Evolutionary conservation across 495 filamentous ascomycete genomes (phyloP), one percentile per base, ranked within the genome.

Genomic region (Trichoderma virens): DNA sequence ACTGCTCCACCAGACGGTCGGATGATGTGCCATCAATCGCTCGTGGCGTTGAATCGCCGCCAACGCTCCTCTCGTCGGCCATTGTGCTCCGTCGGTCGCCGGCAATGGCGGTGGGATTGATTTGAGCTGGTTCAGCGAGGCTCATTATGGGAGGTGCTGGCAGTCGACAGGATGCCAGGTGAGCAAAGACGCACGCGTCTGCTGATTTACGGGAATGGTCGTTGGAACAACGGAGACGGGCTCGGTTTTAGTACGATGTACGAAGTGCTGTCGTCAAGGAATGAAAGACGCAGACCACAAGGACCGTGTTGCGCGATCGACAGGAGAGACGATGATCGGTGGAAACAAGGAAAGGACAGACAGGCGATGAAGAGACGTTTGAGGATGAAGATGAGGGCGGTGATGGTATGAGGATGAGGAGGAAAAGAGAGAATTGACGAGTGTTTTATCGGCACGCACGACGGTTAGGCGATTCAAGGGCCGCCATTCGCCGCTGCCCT

Each of bases 41-140:
- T 20, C 77, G 72, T 28, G 76, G 73, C 51, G 73, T 75, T 35
- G 74, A 69, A 65, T 75, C 71, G 64, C 71, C 74, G 51, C 51
- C 51, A 1, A 67, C 70, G 16, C 59, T 67, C 13, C 67, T 67
- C n/a, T 74, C 71, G 34, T 74, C 72, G 59, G 73, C 66, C 66
- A 74, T 65, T 8, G 61, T 62, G 34, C 25, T 16, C 8, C 25
- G 51, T 47, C 65, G 38, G 67, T 70, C 28, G 66, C 66, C 23
- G 32, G 60, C n/a, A 61, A 30, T 14, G 51, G 51, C 51, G 51
- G 51, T 56, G 11, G 25, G 59, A 35, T 6, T 61, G 35, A 38
- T 9, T 45, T 62, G 34, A 35, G 61, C 61, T 18, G 61, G 61
- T 3, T 9, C 14, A 18, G 34, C 70, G 31, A 69, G 60, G 66